These are phyloP conservation scores for Penicillium nucicola DNA, from an alignment of 495 filamentous ascomycete species.

Conservation along the genomic window DNA sequence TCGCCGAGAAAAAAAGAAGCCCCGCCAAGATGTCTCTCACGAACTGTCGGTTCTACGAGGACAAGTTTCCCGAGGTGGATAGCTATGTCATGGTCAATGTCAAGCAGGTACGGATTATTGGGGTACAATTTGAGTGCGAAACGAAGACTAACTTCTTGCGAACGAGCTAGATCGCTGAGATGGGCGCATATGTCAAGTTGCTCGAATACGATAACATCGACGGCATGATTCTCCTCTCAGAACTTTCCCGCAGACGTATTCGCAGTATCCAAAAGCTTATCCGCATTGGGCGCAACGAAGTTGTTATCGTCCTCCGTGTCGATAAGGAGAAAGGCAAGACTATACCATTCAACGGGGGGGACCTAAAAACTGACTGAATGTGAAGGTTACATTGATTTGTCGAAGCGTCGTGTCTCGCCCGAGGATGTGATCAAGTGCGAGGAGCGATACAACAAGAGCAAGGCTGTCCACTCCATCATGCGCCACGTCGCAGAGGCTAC, in stretches of 20 bases:
- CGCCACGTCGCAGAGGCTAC: constrained; percentile 97
- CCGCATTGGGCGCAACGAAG: constrained; percentile 94
- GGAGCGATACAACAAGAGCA: constrained; percentile 99
- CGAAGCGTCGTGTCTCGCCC: constrained; percentile 93
- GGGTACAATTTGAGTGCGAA: not conserved
- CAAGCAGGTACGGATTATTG: constrained; percentile 66
- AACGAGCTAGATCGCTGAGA: constrained; percentile 82
- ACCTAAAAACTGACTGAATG: constrained; percentile 25
- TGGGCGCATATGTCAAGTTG: constrained; percentile 99
- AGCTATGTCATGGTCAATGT: constrained; percentile 99
- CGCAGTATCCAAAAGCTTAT: constrained; percentile 98
- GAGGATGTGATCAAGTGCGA: constrained; percentile 98
- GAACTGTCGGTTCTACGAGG: constrained; percentile 98
- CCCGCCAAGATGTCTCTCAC: constrained; percentile 85
- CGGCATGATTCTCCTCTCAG: constrained; percentile 97
- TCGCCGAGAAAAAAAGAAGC: constrained; percentile 35
- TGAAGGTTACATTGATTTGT: constrained; percentile 92
- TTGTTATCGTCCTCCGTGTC: constrained; percentile 94
- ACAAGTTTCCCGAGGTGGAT: constrained; percentile 97
- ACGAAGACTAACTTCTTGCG: constrained; percentile 6
- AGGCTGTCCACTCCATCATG: constrained; percentile 98
- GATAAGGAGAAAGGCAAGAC: constrained; percentile 93
- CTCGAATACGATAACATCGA: constrained; percentile 99
- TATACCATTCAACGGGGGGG: not conserved
- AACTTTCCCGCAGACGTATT: constrained; percentile 94